phyloP scores from a whole-genome alignment of 805 yeast species.

The Candida quercuum region DNA sequence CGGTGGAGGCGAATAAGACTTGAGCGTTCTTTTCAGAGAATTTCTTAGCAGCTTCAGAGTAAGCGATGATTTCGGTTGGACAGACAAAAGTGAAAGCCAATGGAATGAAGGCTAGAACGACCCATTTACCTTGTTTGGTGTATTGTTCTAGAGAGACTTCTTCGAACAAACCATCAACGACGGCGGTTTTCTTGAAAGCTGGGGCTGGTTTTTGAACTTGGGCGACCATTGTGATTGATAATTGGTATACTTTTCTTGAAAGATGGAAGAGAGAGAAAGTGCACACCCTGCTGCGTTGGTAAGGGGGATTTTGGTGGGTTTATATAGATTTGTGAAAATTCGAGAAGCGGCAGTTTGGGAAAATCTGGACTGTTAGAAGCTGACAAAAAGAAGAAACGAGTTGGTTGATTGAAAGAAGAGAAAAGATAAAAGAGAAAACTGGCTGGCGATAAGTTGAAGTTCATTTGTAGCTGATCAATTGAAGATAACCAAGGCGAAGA shows the following conservation, averaged over 20 bases:
- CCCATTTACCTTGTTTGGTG: conserved; percentile 87
- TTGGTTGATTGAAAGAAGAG: not conserved
- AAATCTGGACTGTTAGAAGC: conserved; percentile 12
- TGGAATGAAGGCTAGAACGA: conserved; percentile 93
- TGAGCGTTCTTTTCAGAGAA: conserved; percentile 83
- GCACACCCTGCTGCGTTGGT: too few species aligned
- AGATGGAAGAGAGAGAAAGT: too few species aligned
- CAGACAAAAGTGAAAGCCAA: conserved; percentile 99
- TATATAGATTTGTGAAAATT: too few species aligned
- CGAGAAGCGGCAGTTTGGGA: conserved; percentile 6
- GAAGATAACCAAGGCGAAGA: too few species aligned
- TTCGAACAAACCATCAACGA: conserved; percentile 93
- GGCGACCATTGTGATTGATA: conserved; percentile 63
- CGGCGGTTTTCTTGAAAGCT: conserved; percentile 93
- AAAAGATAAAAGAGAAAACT: too few species aligned
- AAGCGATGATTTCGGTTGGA: conserved; percentile 99
- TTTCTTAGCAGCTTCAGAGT: conserved; percentile 90
- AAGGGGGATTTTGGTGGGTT: too few species aligned
- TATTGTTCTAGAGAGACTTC: conserved; percentile 90
- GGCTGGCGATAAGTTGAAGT: too few species aligned
- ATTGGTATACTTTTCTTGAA: too few species aligned
- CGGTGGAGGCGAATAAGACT: conserved; percentile 94
- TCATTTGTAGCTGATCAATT: too few species aligned
- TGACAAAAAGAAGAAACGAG: conserved; percentile 1
- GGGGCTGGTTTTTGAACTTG: conserved; percentile 96